Evolutionary conservation across 805 yeast genomes (phyloP).

Genomic region (Cyberlindnera mississippiensis): DNA sequence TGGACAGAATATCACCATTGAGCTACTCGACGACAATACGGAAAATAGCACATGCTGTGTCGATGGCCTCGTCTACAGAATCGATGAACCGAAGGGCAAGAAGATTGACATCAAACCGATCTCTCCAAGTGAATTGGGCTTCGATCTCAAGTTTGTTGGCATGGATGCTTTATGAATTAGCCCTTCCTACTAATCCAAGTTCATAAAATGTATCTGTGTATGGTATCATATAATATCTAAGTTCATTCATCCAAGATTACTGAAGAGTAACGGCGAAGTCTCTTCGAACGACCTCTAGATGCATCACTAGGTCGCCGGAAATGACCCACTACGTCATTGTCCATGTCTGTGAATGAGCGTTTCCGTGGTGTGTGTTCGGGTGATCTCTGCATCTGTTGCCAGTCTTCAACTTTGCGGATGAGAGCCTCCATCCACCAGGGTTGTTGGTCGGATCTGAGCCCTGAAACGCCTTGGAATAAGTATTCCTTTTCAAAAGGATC

Average conservation of each 20-base stretch:
- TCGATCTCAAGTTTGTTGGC: conserved; percentile 13
- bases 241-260: too few relatives aligned
- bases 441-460: neutral
- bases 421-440: conserved; percentile 7
- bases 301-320: conserved; percentile 5
- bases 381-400: conserved; percentile 1
- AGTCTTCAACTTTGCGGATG: conserved; percentile 4
- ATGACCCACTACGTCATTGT: conserved; percentile 2
- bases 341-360: conserved; percentile 11
- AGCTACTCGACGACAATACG: conserved; percentile 15
- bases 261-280: conserved; percentile 6
- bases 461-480: neutral
- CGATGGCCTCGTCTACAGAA: conserved; percentile 21
- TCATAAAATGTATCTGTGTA: neutral
- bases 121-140: conserved; percentile 6
- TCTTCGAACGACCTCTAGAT: conserved; percentile 5
- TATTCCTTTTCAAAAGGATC: conserved; percentile 1
- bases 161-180: conserved; percentile 3
- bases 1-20: conserved; percentile 4
- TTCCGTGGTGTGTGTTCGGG: conserved; percentile 9
- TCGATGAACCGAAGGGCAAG: conserved; percentile 22
- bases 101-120: conserved; percentile 10
- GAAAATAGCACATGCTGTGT: conserved; percentile 18
- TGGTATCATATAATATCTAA: neutral
- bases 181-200: too few relatives aligned